Percentiles rank a stretch among this genome's conserved stretches.
Evolutionary conservation across 345 rosid genomes (phyloP).

Genomic region (Eucalyptus rudis): DNA sequence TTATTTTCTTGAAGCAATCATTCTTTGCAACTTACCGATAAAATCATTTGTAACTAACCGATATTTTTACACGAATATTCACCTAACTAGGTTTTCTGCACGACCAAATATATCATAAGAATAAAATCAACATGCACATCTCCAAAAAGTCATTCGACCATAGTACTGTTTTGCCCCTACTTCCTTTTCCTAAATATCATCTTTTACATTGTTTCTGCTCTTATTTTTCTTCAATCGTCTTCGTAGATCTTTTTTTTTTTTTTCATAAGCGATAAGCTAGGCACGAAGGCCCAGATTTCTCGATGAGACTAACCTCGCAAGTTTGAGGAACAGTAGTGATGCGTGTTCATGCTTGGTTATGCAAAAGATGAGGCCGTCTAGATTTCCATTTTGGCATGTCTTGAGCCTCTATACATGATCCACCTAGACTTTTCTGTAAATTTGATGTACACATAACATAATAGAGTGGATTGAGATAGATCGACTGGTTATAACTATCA

Average conservation of each 20-base stretch:
- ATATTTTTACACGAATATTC: background rate
- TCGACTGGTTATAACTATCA: background rate
- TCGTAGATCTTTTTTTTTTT: background rate
- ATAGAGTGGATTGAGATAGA: background rate
- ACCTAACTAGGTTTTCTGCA: background rate
- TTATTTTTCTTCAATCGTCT: background rate
- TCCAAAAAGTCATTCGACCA: background rate
- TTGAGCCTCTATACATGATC: background rate
- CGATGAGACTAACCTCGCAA: background rate
- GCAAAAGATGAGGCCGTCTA: too few relatives aligned
- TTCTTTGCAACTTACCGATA: background rate
- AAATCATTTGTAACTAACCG: background rate
- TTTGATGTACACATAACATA: background rate
- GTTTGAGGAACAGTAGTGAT: background rate
- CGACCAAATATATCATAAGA: background rate
- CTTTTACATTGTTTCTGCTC: background rate
- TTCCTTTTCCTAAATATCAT: background rate
- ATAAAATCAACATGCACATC: background rate
- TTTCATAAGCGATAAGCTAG: background rate
- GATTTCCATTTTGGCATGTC: background rate
- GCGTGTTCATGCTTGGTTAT: background rate
- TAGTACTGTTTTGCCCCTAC: background rate
- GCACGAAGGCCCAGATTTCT: background rate
- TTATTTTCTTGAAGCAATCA: background rate
- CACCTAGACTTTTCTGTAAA: background rate